Conservation (phyloP, 2,329 filamentous ascomycete species). For the Penicillium aurantiogriseum region DNA sequence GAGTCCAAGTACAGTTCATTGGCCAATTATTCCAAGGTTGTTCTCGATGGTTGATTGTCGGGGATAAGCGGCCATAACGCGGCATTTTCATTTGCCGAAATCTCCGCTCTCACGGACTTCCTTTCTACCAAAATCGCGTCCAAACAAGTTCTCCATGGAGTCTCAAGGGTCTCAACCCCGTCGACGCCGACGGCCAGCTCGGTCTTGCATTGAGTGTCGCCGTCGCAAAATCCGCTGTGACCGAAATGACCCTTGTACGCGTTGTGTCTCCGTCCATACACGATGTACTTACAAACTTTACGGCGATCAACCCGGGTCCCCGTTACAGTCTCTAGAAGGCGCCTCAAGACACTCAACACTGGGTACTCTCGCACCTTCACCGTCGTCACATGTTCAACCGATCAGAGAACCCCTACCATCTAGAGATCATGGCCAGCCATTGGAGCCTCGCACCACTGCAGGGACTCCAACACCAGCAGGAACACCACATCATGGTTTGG, state of each 20-base stretch:
- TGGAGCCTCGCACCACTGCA: not conserved
- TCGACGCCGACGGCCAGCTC: not conserved
- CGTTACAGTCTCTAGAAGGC: not conserved
- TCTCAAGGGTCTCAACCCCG: not conserved
- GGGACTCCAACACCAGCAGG: not conserved
- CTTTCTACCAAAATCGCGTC: not conserved
- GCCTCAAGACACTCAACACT: not conserved
- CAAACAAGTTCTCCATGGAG: not conserved
- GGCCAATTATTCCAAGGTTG: not conserved
- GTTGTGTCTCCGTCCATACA: not conserved
- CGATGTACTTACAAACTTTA: not conserved
- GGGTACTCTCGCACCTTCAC: not conserved
- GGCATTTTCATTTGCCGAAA: not conserved
- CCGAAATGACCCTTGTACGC: not conserved
- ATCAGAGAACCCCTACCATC: not conserved
- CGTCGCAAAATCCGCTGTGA: not conserved
- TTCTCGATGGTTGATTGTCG: not conserved
- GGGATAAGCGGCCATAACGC: not conserved
- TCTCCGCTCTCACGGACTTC: not conserved
- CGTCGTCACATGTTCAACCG: not conserved
- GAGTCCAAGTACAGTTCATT: not conserved
- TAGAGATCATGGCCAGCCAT: not conserved
- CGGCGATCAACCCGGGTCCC: not conserved
- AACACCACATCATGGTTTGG: not conserved
- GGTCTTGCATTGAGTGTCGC: not conserved